These are phyloP conservation scores for Herpomyces periplanetae DNA, from an alignment of 2,329 filamentous ascomycete species.

Conservation along the genomic window DNA sequence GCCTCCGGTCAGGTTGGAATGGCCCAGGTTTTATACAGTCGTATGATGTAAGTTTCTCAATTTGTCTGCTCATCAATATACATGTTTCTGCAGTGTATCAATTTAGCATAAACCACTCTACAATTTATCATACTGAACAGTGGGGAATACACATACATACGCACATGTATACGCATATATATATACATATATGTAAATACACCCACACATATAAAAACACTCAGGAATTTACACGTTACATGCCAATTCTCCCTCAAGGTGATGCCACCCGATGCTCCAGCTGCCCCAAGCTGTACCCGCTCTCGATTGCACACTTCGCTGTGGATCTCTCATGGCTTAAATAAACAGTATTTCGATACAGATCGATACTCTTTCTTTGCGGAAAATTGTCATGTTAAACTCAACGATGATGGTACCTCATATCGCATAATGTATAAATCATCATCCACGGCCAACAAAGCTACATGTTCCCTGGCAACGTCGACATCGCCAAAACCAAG, in stretches of 20 bases:
- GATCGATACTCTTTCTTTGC: constrained; percentile 51
- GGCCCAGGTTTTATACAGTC: constrained; percentile 84
- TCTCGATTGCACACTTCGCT: too few species aligned
- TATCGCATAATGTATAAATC: constrained; percentile 90
- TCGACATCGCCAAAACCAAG: constrained; percentile 26
- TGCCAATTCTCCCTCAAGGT: constrained; percentile 82
- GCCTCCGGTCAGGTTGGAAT: constrained; percentile 37
- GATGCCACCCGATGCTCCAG: constrained; percentile 31
- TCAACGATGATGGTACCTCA: constrained; percentile 40
- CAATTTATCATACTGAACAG: too few species aligned
- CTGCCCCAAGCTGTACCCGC: constrained; percentile 28
- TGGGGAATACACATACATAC: too few species aligned
- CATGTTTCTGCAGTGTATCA: too few species aligned
- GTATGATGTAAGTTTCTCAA: constrained; percentile 29
- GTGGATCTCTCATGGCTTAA: constrained; percentile 47
- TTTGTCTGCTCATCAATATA: too few species aligned
- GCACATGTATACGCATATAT: too few species aligned
- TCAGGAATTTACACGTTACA: too few species aligned
- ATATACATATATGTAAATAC: too few species aligned
- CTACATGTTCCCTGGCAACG: constrained; percentile 55
- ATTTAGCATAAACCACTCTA: too few species aligned
- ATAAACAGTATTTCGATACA: constrained; percentile 44
- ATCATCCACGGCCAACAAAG: constrained; percentile 31
- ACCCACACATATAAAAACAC: too few species aligned
- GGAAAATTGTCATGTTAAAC: constrained; percentile 41